Conservation (phyloP, 2,329 filamentous ascomycete genomes). For the Davidsoniella virescens region DNA sequence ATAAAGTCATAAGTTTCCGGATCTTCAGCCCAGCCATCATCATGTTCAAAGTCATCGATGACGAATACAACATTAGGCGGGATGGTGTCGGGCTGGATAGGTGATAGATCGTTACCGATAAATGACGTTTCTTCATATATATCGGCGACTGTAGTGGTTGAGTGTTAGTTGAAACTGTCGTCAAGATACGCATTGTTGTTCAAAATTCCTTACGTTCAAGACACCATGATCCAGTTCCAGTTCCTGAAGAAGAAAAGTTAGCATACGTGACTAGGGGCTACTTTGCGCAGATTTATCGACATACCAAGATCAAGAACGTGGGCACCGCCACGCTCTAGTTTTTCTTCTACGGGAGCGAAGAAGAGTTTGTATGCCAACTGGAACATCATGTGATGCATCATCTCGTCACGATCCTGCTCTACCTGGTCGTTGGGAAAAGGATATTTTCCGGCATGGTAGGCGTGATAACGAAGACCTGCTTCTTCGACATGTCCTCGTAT, state of each 20-base stretch:
- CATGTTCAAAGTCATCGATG: slow-evolving; percentile 35
- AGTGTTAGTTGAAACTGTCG: slow-evolving; percentile 32
- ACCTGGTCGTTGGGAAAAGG: slow-evolving; percentile 28
- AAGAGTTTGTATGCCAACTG: slow-evolving; percentile 26
- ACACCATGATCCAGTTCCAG: slow-evolving; percentile 35
- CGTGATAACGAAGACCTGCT: slow-evolving; percentile 28
- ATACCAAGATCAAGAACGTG: slow-evolving; percentile 32
- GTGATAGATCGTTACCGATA: slow-evolving; percentile 34
- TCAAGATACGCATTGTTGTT: neutral
- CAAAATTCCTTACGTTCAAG: slow-evolving; percentile 27
- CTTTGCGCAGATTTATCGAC: slow-evolving; percentile 14
- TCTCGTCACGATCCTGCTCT: slow-evolving; percentile 26
- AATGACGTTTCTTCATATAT: slow-evolving; percentile 28
- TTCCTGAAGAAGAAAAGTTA: slow-evolving; percentile 21
- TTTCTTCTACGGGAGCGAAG: slow-evolving; percentile 26
- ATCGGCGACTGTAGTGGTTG: slow-evolving; percentile 31
- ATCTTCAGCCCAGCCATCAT: slow-evolving; percentile 31
- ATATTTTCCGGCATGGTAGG: slow-evolving; percentile 24
- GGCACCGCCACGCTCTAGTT: slow-evolving; percentile 22
- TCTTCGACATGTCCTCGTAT: slow-evolving; percentile 28
- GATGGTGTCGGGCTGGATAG: slow-evolving; percentile 35
- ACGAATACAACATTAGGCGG: slow-evolving; percentile 35
- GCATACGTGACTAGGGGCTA: slow-evolving; percentile 26
- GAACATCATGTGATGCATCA: slow-evolving; percentile 26
- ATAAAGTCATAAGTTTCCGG: slow-evolving; percentile 32